Percentiles rank a stretch among this genome's conserved stretches.
Evolutionary conservation across 2,329 filamentous ascomycete species (phyloP).

Genomic region (Coniochaeta prunicola): DNA sequence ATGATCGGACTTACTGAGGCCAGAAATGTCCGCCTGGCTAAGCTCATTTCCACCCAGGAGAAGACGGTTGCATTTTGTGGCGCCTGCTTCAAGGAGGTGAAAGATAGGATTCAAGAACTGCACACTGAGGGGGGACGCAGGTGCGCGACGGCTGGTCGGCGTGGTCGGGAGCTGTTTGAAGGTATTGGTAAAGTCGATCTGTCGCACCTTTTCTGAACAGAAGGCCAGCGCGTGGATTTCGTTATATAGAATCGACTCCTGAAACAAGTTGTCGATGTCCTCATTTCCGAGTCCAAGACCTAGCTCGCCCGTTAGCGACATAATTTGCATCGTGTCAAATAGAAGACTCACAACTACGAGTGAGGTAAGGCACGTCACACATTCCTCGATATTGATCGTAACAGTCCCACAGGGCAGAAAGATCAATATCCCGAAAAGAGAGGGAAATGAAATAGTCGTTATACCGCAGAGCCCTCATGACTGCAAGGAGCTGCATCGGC

Average conservation of each 20-base stretch:
- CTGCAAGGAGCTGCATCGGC: constrained; percentile 45
- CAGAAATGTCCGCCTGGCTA: constrained; percentile 37
- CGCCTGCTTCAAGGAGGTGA: constrained; percentile 29
- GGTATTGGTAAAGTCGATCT: constrained; percentile 44
- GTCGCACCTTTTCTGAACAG: constrained; percentile 46
- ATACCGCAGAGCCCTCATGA: constrained; percentile 48
- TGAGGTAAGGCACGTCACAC: constrained; percentile 43
- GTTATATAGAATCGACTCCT: constrained; percentile 45
- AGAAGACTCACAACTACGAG: constrained; percentile 37
- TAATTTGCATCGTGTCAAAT: neutral
- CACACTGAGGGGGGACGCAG: constrained; percentile 8
- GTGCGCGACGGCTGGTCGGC: neutral
- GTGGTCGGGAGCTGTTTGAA: constrained; percentile 16
- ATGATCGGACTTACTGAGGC: constrained; percentile 33
- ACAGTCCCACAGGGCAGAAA: constrained; percentile 31
- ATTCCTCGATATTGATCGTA: constrained; percentile 37
- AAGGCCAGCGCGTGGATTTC: constrained; percentile 50
- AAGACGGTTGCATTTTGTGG: constrained; percentile 45
- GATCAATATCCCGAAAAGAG: constrained; percentile 46
- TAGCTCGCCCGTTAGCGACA: constrained; percentile 8
- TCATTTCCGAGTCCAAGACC: constrained; percentile 40
- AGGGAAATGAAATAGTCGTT: constrained; percentile 53
- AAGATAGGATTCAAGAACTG: constrained; percentile 34
- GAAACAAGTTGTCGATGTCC: constrained; percentile 38
- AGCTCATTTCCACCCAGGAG: constrained; percentile 42